Percentiles rank a stretch among this genome's conserved stretches.
Conservation (phyloP, 495 filamentous ascomycete genomes). For the Aspergillus nanangensis region DNA sequence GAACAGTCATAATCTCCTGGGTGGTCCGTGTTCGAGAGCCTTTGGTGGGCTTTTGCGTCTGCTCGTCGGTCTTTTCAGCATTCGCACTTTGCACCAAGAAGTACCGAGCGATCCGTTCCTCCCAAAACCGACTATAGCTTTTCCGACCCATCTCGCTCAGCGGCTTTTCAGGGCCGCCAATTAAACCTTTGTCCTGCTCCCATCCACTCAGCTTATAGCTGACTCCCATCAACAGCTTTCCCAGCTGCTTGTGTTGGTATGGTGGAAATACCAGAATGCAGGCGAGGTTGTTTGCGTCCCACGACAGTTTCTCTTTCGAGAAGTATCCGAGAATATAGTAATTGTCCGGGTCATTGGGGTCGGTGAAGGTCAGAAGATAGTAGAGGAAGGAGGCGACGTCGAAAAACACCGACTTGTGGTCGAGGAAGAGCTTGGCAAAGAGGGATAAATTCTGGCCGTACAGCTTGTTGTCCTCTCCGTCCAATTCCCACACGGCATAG, state of each 20-base stretch:
- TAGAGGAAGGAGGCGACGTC: slow-evolving; percentile 94
- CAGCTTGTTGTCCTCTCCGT: slow-evolving; percentile 83
- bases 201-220: slow-evolving; percentile 88
- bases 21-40: slow-evolving; percentile 29
- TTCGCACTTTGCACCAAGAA: slow-evolving; percentile 36
- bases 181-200: slow-evolving; percentile 57
- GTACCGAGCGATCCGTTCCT: slow-evolving; percentile 68
- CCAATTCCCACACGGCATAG: slow-evolving; percentile 81
- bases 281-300: slow-evolving; percentile 97
- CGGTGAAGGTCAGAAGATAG: slow-evolving; percentile 68
- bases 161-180: slow-evolving; percentile 92
- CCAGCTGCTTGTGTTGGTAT: slow-evolving; percentile 86
- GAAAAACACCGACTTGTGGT: slow-evolving; percentile 98
- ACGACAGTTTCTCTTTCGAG: slow-evolving; percentile 96
- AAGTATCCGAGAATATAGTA: slow-evolving; percentile 84
- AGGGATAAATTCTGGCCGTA: slow-evolving; percentile 94
- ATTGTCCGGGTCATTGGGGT: slow-evolving; percentile 29
- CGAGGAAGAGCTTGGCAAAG: slow-evolving; percentile 96
- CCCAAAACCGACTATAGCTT: slow-evolving; percentile 82
- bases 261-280: slow-evolving; percentile 97
- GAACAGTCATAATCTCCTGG: slow-evolving; percentile 45
- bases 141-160: slow-evolving; percentile 76
- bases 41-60: slow-evolving; percentile 28
- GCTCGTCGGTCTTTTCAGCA: slow-evolving; percentile 20
- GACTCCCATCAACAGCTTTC: slow-evolving; percentile 85